phyloP scores from a whole-genome alignment of 495 filamentous ascomycete genomes.

The Aspergillus sparsus region DNA sequence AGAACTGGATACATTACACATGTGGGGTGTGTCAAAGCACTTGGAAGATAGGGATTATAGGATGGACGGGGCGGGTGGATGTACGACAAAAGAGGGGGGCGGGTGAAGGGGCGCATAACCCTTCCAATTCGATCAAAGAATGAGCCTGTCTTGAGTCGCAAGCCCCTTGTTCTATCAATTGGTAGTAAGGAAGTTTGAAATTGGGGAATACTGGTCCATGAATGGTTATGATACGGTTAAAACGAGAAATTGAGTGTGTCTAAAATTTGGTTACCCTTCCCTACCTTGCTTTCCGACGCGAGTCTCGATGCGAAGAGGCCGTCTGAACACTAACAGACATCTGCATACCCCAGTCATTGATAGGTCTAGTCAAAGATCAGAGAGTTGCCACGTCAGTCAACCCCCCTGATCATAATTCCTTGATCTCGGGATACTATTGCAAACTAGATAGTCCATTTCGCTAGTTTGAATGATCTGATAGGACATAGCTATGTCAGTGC shows the following conservation, averaged over 20 bases:
- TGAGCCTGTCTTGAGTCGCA: too few relatives aligned
- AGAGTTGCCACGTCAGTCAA: conserved; percentile 30
- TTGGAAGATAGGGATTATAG: too few relatives aligned
- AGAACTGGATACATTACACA: not conserved
- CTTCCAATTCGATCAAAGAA: too few relatives aligned
- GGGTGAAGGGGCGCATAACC: too few relatives aligned
- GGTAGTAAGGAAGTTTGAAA: too few relatives aligned
- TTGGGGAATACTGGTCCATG: not conserved
- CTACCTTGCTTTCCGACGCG: not conserved
- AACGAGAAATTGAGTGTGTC: conserved; percentile 9
- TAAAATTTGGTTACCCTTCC: not conserved
- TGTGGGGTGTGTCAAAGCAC: not conserved
- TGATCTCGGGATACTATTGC: not conserved
- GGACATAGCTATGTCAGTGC: conserved; percentile 10
- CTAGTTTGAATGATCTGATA: conserved; percentile 18
- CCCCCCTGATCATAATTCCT: conserved; percentile 18
- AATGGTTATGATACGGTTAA: conserved; percentile 1
- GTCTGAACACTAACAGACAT: conserved; percentile 17
- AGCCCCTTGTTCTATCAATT: too few relatives aligned
- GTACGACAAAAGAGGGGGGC: too few relatives aligned
- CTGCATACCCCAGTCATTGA: conserved; percentile 17
- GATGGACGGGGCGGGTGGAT: too few relatives aligned
- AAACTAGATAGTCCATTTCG: conserved; percentile 15
- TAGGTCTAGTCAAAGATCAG: conserved; percentile 19
- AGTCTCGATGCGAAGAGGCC: conserved; percentile 6